Percentiles rank a stretch among this genome's conserved stretches.
Conservation (phyloP, 192 early-diverging fungal genomes). For the Dissophora globulifera region DNA sequence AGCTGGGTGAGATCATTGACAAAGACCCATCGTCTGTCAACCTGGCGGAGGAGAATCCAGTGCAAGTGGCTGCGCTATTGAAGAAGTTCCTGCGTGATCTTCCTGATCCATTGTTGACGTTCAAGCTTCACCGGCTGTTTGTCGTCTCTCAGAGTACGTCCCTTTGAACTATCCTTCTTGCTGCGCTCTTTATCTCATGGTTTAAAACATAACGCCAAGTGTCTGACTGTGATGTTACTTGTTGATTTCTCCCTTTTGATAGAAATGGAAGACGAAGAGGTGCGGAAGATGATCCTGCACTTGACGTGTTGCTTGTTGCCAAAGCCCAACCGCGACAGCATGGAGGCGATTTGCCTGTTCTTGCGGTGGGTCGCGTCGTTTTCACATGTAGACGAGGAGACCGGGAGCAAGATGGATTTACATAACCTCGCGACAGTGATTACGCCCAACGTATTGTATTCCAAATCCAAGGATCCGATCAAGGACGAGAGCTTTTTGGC, state of each 20-base stretch:
- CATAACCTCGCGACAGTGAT: slow-evolving; percentile 94
- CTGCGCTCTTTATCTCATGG: too few species aligned
- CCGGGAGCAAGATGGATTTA: slow-evolving; percentile 92
- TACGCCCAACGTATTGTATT: slow-evolving; percentile 91
- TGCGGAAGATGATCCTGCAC: slow-evolving; percentile 78
- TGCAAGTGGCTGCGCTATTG: slow-evolving; percentile 94
- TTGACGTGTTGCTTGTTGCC: slow-evolving; percentile 87
- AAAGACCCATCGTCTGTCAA: slow-evolving; percentile 78
- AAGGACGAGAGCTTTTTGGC: slow-evolving; percentile 79
- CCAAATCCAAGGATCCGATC: slow-evolving; percentile 83
- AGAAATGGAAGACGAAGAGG: slow-evolving; percentile 63
- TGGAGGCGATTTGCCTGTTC: slow-evolving; percentile 90
- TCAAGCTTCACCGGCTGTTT: slow-evolving; percentile 87
- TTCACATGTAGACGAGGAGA: slow-evolving; percentile 72
- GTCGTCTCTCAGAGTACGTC: slow-evolving; percentile 74
- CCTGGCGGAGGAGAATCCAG: slow-evolving; percentile 75
- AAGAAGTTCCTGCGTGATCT: slow-evolving; percentile 97
- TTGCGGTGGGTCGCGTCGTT: slow-evolving; percentile 85
- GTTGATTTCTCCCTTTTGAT: not conserved
- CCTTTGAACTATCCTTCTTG: not conserved
- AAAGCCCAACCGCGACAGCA: slow-evolving; percentile 89
- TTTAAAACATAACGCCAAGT: too few species aligned
- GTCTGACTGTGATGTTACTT: not conserved
- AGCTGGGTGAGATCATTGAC: slow-evolving; percentile 86
- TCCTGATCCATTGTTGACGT: slow-evolving; percentile 94